Evolutionary conservation across 2,329 filamentous ascomycete species (phyloP), one percentile per base, ranked within the genome.

Genomic region (Trichoderma sp.): DNA sequence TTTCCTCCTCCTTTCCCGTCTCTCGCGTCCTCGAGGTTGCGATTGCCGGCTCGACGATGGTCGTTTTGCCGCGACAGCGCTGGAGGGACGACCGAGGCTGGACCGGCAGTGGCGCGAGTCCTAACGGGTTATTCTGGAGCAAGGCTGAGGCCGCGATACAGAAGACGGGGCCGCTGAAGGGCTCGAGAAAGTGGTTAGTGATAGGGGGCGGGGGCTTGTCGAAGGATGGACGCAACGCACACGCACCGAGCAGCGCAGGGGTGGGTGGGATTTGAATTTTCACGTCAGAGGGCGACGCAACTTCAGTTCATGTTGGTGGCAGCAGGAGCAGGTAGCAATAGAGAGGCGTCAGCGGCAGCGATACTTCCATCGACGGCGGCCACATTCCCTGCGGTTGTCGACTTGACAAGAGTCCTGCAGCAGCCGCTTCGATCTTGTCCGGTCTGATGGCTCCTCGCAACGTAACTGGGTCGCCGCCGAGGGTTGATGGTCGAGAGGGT

Each of bases 101-200:
- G 44, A 59, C 28, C 28, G 44, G 57, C 57, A 41, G 34, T 51
- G 45, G 45, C 30, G 57, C 7, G n/a, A 48, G 56, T 30, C 21
- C 47, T 28, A 59, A 39, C 12, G 12, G 44, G 44, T 17, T 17
- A 19, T 41, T 54, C 54, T 30, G 39, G 59, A 55, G 50, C 50
- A 63, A 63, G 60, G 60, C 60, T 63, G 60, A 63, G 50, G 60
- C 60, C 54, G 60, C 54, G 50, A 39, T 63, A 63, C 41, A 63
- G 60, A 63, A 28, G 60, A 54, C 60, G 60, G 60, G 60, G 60
- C 60, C 60, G 60, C 60, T 63, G 60, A 55, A 63, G 60, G 60
- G 60, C 50, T 54, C 43, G 60, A 54, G 34, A 55, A 63, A 47
- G 58, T 55, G 41, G 60, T 63, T 54, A 47, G 60, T 34, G 60